phyloP scores from a whole-genome alignment of 768 basidiomycete genomes.

The Kwoniella sp. region DNA sequence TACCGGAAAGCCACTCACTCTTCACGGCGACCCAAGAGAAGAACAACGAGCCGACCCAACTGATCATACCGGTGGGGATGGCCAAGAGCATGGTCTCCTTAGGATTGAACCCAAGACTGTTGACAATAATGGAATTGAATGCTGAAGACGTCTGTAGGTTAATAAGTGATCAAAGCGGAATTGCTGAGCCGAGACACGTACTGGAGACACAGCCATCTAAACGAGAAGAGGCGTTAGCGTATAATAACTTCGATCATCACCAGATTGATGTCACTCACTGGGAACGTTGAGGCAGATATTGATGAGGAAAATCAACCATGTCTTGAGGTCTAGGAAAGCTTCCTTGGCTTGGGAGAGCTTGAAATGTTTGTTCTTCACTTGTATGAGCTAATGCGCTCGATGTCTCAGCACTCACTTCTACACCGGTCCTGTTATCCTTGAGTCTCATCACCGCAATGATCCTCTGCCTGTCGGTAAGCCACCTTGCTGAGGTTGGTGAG shows the following conservation, averaged over 20 bases:
- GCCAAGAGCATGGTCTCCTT: conserved; percentile 26
- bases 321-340: conserved; percentile 36
- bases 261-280: too few species aligned
- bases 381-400: too few species aligned
- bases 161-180: background rate
- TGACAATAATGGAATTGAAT: conserved; percentile 32
- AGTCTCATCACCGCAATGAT: conserved; percentile 35
- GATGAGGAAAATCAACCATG: conserved; percentile 39
- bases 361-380: background rate
- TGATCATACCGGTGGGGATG: conserved; percentile 44
- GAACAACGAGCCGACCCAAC: conserved; percentile 33
- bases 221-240: background rate
- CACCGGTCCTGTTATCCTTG: conserved; percentile 33
- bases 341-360: conserved; percentile 25
- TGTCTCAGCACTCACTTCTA: conserved; percentile 6
- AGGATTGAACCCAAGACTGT: conserved; percentile 24
- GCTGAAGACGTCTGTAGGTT: background rate
- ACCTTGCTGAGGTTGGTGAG: conserved; percentile 31
- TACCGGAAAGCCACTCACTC: background rate
- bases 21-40: conserved; percentile 34
- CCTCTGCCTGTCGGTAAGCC: conserved; percentile 38
- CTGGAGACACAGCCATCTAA: background rate
- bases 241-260: background rate
- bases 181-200: background rate
- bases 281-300: conserved; percentile 36